A percentile compares a stretch with the other conserved stretches of the same genome.
phyloP scores from a whole-genome alignment of 192 early-diverging fungal genomes.

The Allomyces javanicus region DNA sequence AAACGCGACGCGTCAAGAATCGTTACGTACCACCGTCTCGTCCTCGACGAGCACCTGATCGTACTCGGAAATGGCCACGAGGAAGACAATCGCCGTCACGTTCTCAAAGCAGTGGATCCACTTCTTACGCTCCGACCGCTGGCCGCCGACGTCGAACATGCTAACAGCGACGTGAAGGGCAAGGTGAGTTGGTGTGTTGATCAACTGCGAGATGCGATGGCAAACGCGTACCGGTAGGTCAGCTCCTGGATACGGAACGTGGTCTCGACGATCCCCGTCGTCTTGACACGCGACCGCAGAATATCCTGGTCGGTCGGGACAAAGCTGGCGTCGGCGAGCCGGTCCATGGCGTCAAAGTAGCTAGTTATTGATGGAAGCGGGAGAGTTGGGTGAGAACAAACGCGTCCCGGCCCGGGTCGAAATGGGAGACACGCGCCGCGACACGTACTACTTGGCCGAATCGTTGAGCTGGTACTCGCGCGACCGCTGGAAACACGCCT shows the following conservation, averaged over 20 bases:
- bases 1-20: conserved; percentile 14
- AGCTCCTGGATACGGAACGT: conserved; percentile 27
- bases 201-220: neutral
- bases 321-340: conserved; percentile 20
- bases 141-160: conserved; percentile 39
- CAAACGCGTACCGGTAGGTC: conserved; percentile 18
- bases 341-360: conserved; percentile 29
- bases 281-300: conserved; percentile 34
- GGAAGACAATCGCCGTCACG: conserved; percentile 32
- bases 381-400: neutral
- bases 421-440: neutral
- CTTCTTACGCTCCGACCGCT: conserved; percentile 29
- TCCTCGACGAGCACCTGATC: conserved; percentile 37
- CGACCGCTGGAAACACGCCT: conserved; percentile 14
- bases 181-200: neutral
- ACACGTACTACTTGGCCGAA: conserved; percentile 27
- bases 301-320: conserved; percentile 38
- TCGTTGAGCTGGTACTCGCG: conserved; percentile 28
- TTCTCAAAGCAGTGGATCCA: conserved; percentile 34
- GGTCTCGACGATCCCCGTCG: conserved; percentile 42
- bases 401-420: neutral
- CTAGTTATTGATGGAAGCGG: conserved; percentile 8
- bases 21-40: conserved; percentile 18
- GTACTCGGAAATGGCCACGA: conserved; percentile 37
- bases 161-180: conserved; percentile 3